Conservation (phyloP, 176 grass and related monocot species). For the barley (Hordeum vulgare) region MorexV3_pseudomolecules_assembly NC_058519.1:116592041-116592540, state of each 20-base stretch:
- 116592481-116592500: slow-evolving; percentile 43
- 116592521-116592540: slow-evolving; percentile 48
- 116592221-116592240: slow-evolving; percentile 1
- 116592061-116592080: no score
- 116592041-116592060: no score
- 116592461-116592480: slow-evolving; percentile 34
- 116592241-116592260: slow-evolving; percentile 5
- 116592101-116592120: no score
- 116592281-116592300: background rate
- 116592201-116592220: no score
- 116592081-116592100: no score
- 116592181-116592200: no score
- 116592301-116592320: slow-evolving; percentile 76
- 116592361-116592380: slow-evolving; percentile 77
- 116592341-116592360: slow-evolving; percentile 80
- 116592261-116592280: background rate
- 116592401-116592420: slow-evolving; percentile 53
- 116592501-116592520: slow-evolving; percentile 67
- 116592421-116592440: slow-evolving; percentile 55
- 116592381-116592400: slow-evolving; percentile 87
- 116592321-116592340: slow-evolving; percentile 98
- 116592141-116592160: no score
- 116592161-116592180: no score
- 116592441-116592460: slow-evolving; percentile 66
- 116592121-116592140: no score